phyloP scores from a whole-genome alignment of 805 yeast species.

The Suhomyces xylopsoci region DNA sequence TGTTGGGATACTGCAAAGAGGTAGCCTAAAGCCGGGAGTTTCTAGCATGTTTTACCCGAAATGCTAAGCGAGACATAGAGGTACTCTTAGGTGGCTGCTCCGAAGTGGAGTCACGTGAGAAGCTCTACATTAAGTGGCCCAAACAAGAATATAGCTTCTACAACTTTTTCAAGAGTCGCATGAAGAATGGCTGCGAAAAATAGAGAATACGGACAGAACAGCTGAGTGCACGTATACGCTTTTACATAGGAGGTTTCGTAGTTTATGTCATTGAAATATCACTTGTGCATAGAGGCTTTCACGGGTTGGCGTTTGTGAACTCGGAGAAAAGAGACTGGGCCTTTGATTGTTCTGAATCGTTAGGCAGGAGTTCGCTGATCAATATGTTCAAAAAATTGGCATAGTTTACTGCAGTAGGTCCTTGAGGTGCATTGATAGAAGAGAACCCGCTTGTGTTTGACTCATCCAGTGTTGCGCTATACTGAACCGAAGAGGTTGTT shows the following conservation, averaged over 20 bases:
- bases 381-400: background rate
- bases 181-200: background rate
- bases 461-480: background rate
- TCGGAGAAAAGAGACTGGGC: background rate
- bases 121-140: no score
- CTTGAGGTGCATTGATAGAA: background rate
- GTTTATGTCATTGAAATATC: no score
- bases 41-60: no score
- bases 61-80: background rate
- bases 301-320: background rate
- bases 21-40: background rate
- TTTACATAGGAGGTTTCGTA: no score
- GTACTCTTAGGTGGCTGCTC: no score
- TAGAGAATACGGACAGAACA: no score
- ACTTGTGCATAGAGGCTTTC: background rate
- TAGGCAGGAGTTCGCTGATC: no score
- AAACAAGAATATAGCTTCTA: no score
- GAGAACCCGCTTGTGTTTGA: background rate
- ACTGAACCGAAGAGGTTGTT: no score
- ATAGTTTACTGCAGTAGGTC: background rate
- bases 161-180: background rate
- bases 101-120: no score
- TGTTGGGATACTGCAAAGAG: background rate
- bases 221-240: no score
- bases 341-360: no score